Conservation (phyloP, 225 moss, liverwort and hornwort genomes). For the Asterella californica region DNA sequence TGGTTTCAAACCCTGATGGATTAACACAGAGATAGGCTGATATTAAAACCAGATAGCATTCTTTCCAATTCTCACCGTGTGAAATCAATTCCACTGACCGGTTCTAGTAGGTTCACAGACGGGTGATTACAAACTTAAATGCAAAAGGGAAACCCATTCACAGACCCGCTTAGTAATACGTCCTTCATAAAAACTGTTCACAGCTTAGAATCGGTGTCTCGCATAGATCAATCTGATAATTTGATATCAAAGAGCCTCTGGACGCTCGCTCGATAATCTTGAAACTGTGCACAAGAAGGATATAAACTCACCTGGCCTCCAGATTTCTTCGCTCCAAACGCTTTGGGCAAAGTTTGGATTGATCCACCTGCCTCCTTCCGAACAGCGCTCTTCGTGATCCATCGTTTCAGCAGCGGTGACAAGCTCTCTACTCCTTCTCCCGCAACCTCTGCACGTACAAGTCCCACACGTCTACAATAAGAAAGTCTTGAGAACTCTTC, state of each 20-base stretch:
- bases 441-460: conserved; percentile 15
- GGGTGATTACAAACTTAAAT: too few relatives aligned
- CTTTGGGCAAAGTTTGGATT: conserved; percentile 16
- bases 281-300: conserved; percentile 9
- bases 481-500: too few relatives aligned
- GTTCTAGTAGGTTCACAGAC: too few relatives aligned
- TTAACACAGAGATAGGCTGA: background rate
- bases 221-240: too few relatives aligned
- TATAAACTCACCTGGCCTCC: conserved; percentile 24
- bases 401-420: conserved; percentile 30
- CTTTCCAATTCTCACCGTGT: too few relatives aligned
- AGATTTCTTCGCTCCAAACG: conserved; percentile 9
- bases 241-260: background rate
- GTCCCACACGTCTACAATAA: background rate
- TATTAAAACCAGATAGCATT: background rate
- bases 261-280: too few relatives aligned
- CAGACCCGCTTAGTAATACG: too few relatives aligned
- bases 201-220: too few relatives aligned
- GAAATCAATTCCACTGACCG: background rate
- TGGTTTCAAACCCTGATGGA: conserved; percentile 22
- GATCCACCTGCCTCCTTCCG: conserved; percentile 25
- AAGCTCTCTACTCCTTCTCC: conserved; percentile 21
- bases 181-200: too few relatives aligned
- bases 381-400: conserved; percentile 35
- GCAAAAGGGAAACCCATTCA: too few relatives aligned